A percentile compares a stretch with the other conserved stretches of the same genome.
Evolutionary conservation across 768 basidiomycete species (phyloP).

Genomic region (Multifurca ochricompacta): DNA sequence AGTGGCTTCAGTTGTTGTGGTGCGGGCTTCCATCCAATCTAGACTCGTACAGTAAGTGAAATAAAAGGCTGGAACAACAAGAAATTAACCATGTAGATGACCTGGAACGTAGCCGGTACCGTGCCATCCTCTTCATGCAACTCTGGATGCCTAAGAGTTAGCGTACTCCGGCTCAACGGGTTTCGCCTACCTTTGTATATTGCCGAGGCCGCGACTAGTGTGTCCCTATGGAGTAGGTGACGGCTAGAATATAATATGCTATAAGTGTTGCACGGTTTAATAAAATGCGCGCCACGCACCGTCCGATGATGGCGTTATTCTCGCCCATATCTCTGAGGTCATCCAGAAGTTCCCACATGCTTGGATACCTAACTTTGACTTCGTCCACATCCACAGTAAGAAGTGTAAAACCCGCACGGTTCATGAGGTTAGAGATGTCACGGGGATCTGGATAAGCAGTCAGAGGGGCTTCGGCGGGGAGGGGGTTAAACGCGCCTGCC

Average conservation of each 20-base stretch:
- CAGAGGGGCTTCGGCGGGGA: neutral
- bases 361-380: constrained; percentile 82
- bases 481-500: constrained; percentile 56
- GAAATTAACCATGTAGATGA: constrained; percentile 79
- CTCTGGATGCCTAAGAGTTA: constrained; percentile 37
- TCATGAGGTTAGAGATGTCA: constrained; percentile 87
- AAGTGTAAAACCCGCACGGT: constrained; percentile 87
- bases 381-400: constrained; percentile 96
- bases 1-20: constrained; percentile 59
- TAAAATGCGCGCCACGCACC: constrained; percentile 37
- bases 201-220: constrained; percentile 81
- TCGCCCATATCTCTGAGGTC: constrained; percentile 98
- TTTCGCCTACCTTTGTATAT: constrained; percentile 77
- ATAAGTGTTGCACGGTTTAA: neutral
- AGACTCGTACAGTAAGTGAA: neutral
- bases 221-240: constrained; percentile 70
- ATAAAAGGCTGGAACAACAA: neutral
- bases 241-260: constrained; percentile 36
- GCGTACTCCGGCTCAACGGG: too few species aligned
- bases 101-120: constrained; percentile 91
- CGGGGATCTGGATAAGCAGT: constrained; percentile 57
- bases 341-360: constrained; percentile 92
- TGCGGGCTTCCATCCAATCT: constrained; percentile 84
- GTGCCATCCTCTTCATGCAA: constrained; percentile 80
- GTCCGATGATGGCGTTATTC: constrained; percentile 80